These are phyloP conservation scores for Periglandula ipomoeae DNA, from an alignment of 2,329 filamentous ascomycete species.

Conservation along the genomic window DNA sequence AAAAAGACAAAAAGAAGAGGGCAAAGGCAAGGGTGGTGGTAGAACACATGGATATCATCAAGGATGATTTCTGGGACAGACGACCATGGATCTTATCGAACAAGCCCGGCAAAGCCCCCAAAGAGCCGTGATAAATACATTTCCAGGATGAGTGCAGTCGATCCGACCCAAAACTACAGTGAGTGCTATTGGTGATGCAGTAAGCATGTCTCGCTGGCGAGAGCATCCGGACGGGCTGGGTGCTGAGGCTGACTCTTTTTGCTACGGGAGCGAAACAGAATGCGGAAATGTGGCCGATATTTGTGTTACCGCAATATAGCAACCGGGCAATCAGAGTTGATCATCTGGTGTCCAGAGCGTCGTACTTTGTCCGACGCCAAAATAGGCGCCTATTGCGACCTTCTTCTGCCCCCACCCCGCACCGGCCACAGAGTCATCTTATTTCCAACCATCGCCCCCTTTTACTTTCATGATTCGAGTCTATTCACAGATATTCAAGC, in stretches of 20 bases:
- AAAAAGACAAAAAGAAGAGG: conserved; percentile 74
- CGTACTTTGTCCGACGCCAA: not conserved
- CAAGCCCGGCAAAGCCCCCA: conserved; percentile 62
- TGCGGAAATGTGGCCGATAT: not conserved
- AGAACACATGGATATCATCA: conserved; percentile 89
- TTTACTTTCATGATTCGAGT: not conserved
- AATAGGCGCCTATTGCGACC: not conserved
- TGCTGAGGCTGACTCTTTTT: too few relatives aligned
- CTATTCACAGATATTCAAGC: not conserved
- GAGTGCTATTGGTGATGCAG: too few relatives aligned
- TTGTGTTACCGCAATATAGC: not conserved
- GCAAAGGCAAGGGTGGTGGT: conserved; percentile 73
- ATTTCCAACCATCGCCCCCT: not conserved
- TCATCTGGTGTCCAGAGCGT: not conserved
- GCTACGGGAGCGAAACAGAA: not conserved
- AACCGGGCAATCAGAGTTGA: not conserved
- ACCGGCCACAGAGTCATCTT: not conserved
- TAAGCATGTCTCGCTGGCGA: too few relatives aligned
- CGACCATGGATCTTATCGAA: conserved; percentile 77
- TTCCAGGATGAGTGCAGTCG: too few relatives aligned
- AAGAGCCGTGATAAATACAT: conserved; percentile 32
- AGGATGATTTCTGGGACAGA: conserved; percentile 84
- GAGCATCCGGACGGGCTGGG: too few relatives aligned
- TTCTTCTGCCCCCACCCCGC: not conserved
- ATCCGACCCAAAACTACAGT: too few relatives aligned